Evolutionary conservation across 1,139 yeast genomes (phyloP).

Genomic region (Zygoascus sp.): DNA sequence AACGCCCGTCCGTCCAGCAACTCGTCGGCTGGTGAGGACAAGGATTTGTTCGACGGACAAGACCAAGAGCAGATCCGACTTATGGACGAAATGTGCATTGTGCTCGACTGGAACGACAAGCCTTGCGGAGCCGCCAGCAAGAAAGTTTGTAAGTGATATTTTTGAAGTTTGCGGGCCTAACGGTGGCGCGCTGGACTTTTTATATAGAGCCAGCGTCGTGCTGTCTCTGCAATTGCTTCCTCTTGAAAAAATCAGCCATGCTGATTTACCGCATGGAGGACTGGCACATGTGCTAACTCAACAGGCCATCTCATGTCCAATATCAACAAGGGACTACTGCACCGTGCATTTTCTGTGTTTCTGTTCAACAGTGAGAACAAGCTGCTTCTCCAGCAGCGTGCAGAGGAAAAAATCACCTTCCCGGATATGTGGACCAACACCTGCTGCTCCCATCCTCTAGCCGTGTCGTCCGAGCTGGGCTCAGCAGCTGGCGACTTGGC

Average conservation of each 20-base stretch:
- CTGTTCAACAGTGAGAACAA: slow-evolving; percentile 73
- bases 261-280: too few species aligned
- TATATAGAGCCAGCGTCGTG: too few species aligned
- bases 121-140: slow-evolving; percentile 95
- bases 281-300: neutral
- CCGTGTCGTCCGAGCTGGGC: slow-evolving; percentile 78
- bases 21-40: slow-evolving; percentile 22
- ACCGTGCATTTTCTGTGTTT: slow-evolving; percentile 93
- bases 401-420: slow-evolving; percentile 92
- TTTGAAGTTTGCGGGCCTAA: neutral
- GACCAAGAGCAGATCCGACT: slow-evolving; percentile 90
- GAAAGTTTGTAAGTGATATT: slow-evolving; percentile 53
- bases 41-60: slow-evolving; percentile 64
- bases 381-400: slow-evolving; percentile 87
- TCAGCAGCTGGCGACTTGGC: slow-evolving; percentile 39
- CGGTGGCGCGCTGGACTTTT: too few species aligned
- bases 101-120: slow-evolving; percentile 76
- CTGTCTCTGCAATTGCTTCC: too few species aligned
- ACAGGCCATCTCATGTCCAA: slow-evolving; percentile 72
- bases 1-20: slow-evolving; percentile 11
- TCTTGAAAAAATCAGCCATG: too few species aligned
- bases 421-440: slow-evolving; percentile 98
- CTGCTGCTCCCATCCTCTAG: slow-evolving; percentile 96
- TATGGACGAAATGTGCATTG: slow-evolving; percentile 97
- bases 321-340: slow-evolving; percentile 78